phyloP scores from a whole-genome alignment of 2,329 filamentous ascomycete genomes.

The Ophiostoma australiae region DNA sequence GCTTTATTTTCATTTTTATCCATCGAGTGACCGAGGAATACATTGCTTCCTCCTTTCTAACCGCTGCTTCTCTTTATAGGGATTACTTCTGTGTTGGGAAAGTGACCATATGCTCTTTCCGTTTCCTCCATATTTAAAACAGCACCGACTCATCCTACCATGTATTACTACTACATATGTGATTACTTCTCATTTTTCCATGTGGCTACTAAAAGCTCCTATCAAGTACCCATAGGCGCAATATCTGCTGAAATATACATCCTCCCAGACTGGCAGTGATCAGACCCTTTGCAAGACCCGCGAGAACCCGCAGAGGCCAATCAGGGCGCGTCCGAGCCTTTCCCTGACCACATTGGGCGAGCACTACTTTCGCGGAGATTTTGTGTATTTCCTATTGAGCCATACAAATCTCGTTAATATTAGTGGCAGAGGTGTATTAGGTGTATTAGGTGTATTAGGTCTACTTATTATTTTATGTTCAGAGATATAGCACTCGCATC shows the following conservation, averaged over 20 bases:
- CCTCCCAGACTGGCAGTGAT: not conserved
- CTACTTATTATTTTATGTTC: not conserved
- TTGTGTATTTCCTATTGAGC: not conserved
- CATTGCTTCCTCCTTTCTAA: not conserved
- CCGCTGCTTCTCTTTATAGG: not conserved
- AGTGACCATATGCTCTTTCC: not conserved
- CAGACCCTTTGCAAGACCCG: not conserved
- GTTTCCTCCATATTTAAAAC: not conserved
- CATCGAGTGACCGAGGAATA: no score
- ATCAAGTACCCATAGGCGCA: not conserved
- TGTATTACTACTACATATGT: not conserved
- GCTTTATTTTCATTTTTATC: not conserved
- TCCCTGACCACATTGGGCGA: slow-evolving; percentile 10
- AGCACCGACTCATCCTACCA: not conserved
- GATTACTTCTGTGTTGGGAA: not conserved
- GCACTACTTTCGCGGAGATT: slow-evolving; percentile 9
- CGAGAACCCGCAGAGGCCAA: not conserved
- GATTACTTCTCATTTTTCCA: not conserved
- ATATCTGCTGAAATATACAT: not conserved
- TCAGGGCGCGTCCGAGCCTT: not conserved
- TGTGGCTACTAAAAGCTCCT: not conserved
- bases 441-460: no score
- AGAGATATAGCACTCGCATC: not conserved
- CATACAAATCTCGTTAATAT: not conserved
- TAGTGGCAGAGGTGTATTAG: not conserved